Base-by-base conservation (phyloP, 306 rosid genomes). In the Inga laurina region DNA sequence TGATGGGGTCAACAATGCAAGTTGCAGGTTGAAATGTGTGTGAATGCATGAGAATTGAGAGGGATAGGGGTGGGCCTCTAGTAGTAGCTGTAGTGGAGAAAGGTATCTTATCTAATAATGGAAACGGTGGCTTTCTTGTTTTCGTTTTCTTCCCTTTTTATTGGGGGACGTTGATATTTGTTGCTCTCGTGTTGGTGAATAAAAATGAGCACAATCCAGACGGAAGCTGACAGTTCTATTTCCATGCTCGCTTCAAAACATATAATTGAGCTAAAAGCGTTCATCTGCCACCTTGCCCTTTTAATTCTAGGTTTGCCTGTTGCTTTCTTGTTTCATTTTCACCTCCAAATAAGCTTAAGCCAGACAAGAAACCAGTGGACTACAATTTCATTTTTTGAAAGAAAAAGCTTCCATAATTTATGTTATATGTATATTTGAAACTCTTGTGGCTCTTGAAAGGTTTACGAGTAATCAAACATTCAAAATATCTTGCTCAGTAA, bases 51-150 rank as follows among this genome's bases (percentile, higher is more conserved):
- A 12, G 52, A 14, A 48, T 48, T 12, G 69, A 62, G 37, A 21
- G 57, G 59, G 72, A 75, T 39, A 32, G 68, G 78, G 79, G 22
- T 84, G 88, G 79, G 81, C 72, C 83, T 49, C 81, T 34, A 49
- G 56, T 76, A 27, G 62, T 82, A n/a, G 65, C 69, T n/a, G 22
- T 32, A 16, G 18, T 66, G 18, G 41, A 34, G n/a, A 37, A 46
- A 18, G 37, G 57, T 51, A 16, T 13, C 30, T 9, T 73, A 74
- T 75, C 72, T 88, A 86, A 90, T 87, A 84, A 84, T 82, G 89
- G 49, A 59, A 69, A 61, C 34, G 64, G 30, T 44, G 11, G 5
- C 49, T 27, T 27, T 87, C n/a, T 70, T 43, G 77, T 45, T 45
- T 22, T 71, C 24, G 43, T 44, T 21, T 57, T 57, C 4, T 9